A percentile compares a stretch with the other conserved stretches of the same genome.
phyloP scores from a whole-genome alignment of 805 yeast genomes.

The Alloascoidea africana region DNA sequence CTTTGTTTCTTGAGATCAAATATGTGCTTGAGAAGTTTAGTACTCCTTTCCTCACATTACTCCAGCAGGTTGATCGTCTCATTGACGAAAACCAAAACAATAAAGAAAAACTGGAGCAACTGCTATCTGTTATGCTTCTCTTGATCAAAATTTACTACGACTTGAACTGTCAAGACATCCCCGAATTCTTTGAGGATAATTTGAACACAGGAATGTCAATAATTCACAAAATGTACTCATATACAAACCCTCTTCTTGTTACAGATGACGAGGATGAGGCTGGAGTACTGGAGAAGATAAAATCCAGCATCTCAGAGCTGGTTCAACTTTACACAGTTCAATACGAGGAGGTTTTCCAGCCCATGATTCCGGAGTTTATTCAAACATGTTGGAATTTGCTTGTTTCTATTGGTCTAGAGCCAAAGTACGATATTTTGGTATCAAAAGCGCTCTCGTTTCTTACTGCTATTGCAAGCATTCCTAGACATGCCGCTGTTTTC shows the following conservation, averaged over 20 bases:
- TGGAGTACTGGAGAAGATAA: slow-evolving; percentile 54
- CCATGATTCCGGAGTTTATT: slow-evolving; percentile 61
- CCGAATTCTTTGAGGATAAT: slow-evolving; percentile 94
- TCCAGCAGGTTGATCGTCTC: slow-evolving; percentile 49
- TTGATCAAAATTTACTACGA: slow-evolving; percentile 79
- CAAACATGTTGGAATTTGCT: slow-evolving; percentile 72
- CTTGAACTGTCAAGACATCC: slow-evolving; percentile 93
- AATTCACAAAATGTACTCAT: slow-evolving; percentile 66
- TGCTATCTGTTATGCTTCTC: slow-evolving; percentile 57
- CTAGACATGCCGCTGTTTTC: slow-evolving; percentile 48
- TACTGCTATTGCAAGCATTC: slow-evolving; percentile 64
- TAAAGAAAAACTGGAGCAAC: slow-evolving; percentile 33
- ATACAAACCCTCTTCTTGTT: slow-evolving; percentile 36
- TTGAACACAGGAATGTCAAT: slow-evolving; percentile 62
- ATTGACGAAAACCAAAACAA: slow-evolving; percentile 32
- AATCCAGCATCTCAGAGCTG: slow-evolving; percentile 73
- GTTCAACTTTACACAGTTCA: slow-evolving; percentile 77
- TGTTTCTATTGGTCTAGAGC: slow-evolving; percentile 46
- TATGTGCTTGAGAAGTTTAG: slow-evolving; percentile 76
- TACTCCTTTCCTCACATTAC: slow-evolving; percentile 58
- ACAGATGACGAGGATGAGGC: slow-evolving; percentile 50
- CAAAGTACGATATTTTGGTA: slow-evolving; percentile 72
- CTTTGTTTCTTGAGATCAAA: slow-evolving; percentile 72
- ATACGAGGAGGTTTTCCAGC: slow-evolving; percentile 85
- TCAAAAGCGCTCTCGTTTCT: slow-evolving; percentile 69